Percentiles rank a stretch among this genome's conserved stretches.
phyloP scores from a whole-genome alignment of 2,329 filamentous ascomycete genomes.

The Amauroascus niger region DNA sequence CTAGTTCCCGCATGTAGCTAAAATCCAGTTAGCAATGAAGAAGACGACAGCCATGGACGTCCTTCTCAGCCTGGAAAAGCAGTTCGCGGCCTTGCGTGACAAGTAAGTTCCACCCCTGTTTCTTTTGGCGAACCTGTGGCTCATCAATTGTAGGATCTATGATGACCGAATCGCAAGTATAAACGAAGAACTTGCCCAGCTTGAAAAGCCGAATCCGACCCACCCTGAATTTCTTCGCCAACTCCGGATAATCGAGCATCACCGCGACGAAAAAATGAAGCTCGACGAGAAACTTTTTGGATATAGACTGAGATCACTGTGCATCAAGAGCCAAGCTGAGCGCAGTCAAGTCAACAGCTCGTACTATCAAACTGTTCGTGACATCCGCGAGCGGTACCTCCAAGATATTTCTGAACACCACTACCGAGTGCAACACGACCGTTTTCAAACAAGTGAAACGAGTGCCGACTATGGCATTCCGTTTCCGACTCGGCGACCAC shows the following conservation, averaged over 20 bases:
- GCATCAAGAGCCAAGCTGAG: constrained; percentile 66
- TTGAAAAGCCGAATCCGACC: constrained; percentile 51
- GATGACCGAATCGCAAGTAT: constrained; percentile 78
- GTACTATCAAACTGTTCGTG: constrained; percentile 77
- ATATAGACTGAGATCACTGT: constrained; percentile 63
- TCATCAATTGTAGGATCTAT: constrained; percentile 55
- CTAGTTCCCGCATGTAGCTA: neutral
- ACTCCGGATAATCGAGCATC: constrained; percentile 74
- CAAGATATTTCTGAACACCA: constrained; percentile 78
- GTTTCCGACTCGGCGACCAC: constrained; percentile 65
- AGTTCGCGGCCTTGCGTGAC: constrained; percentile 75
- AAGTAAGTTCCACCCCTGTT: constrained; percentile 31
- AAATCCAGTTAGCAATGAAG: constrained; percentile 51
- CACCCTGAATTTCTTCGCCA: constrained; percentile 88
- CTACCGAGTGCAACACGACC: constrained; percentile 85
- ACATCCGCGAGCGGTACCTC: constrained; percentile 69
- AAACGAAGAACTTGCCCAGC: constrained; percentile 56
- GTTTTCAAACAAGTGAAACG: constrained; percentile 66
- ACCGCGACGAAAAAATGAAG: constrained; percentile 68
- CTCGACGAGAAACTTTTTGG: constrained; percentile 64
- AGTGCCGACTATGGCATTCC: constrained; percentile 72
- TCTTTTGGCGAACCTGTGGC: neutral
- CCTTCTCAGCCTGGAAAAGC: constrained; percentile 70
- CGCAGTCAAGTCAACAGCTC: constrained; percentile 80
- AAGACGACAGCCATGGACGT: constrained; percentile 73